Evolutionary conservation across 768 basidiomycete genomes (phyloP), one percentile per base, ranked within the genome.

Genomic region (Auriscalpium microsporum): DNA sequence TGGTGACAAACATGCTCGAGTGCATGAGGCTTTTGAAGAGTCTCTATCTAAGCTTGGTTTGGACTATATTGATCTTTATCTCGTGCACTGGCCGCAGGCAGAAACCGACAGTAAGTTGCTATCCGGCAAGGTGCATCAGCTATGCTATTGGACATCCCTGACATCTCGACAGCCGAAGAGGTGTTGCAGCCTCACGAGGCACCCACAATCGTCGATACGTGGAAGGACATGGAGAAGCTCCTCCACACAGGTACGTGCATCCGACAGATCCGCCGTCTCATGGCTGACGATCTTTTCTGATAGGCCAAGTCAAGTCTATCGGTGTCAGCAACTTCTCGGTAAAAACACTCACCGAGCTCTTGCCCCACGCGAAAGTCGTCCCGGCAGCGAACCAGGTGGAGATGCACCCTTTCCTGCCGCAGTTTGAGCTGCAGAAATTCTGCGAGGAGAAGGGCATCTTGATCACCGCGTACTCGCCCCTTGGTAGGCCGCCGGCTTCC

Each of bases 321-420:
- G 75, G 75, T 10, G 71, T 77, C 10, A 73, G 69, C 49, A 78
- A 77, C 66, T 75, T 73, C 62, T 71, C 67, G 46, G 67, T 73
- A 49, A 64, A 68, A 50, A 67, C 63, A 34, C 62, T 69, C 48
- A 62, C 62, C 53, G 56, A 71, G 38, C 70, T 83, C 8, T 65
- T 79, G 34, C 68, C 75, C 38, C 71, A 74, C 19, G 75, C 72
- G 57, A 75, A 68, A 19, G 75, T 86, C 60, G 71, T 77, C n/a
- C 85, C 87, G 16, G 81, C 80, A 37, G 76, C 81, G 14, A 82
- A 88, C 62, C 87, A 89, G 66, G 77, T 85, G 17, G 81, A 84
- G 69, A 68, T 82, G 3, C 89, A 91, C 67, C 87, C 87, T 4
- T 86, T 83, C 68, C 76, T 86, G 56, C 77, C 80, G 7, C 83